phyloP scores from a whole-genome alignment of 495 filamentous ascomycete genomes.

The Letharia lupina region DNA sequence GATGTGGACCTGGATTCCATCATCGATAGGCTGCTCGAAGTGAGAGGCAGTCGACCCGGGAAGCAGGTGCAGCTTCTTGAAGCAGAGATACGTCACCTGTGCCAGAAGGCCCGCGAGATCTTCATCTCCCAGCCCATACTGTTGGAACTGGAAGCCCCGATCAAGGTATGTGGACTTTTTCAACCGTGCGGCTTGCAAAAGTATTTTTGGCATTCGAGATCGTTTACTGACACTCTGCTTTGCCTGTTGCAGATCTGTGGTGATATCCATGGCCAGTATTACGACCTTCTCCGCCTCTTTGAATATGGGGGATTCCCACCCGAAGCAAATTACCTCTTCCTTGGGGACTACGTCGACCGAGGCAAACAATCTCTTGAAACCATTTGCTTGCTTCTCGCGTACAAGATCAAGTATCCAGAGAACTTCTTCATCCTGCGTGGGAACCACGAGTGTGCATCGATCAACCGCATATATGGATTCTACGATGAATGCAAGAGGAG shows the following conservation, averaged over 20 bases:
- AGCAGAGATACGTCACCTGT: slow-evolving; percentile 93
- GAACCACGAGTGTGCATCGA: slow-evolving; percentile 98
- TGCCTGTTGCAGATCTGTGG: slow-evolving; percentile 73
- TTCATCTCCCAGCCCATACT: slow-evolving; percentile 99
- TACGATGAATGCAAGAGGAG: slow-evolving; percentile 99
- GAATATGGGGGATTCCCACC: slow-evolving; percentile 98
- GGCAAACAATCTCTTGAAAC: slow-evolving; percentile 99
- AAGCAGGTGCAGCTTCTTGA: slow-evolving; percentile 98
- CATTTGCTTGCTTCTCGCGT: slow-evolving; percentile 94
- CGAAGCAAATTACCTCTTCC: slow-evolving; percentile 98
- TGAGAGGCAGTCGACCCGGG: slow-evolving; percentile 92
- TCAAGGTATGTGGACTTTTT: slow-evolving; percentile 65
- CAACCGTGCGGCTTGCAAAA: not conserved
- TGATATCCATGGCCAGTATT: slow-evolving; percentile 99
- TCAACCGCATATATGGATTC: slow-evolving; percentile 99
- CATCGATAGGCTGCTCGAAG: slow-evolving; percentile 95
- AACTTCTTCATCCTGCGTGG: slow-evolving; percentile 99
- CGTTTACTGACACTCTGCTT: not conserved
- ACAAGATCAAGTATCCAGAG: slow-evolving; percentile 99
- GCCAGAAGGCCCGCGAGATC: slow-evolving; percentile 97
- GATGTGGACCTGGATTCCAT: slow-evolving; percentile 99
- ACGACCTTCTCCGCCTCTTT: slow-evolving; percentile 93
- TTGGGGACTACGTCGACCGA: slow-evolving; percentile 97
- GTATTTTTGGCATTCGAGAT: not conserved
- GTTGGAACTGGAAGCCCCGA: slow-evolving; percentile 93